phyloP scores from a whole-genome alignment of 208 protist species.

The Paratrypanosoma confusum region DNA sequence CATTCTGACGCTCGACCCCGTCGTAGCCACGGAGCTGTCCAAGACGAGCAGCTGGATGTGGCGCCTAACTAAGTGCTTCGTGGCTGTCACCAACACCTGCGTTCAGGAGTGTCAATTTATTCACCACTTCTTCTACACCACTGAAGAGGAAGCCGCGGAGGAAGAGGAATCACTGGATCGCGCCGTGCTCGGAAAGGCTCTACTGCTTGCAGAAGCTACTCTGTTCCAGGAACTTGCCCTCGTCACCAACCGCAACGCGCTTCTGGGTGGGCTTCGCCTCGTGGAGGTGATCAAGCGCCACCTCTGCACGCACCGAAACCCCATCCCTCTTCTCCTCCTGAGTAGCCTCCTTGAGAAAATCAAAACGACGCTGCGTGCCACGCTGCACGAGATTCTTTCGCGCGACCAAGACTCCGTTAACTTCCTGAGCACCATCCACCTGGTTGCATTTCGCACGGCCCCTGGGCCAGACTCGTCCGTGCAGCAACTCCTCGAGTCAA shows the following conservation, averaged over 20 bases:
- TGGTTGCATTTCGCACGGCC: slow-evolving; percentile 26
- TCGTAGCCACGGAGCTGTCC: slow-evolving; percentile 20
- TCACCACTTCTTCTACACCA: slow-evolving; percentile 59
- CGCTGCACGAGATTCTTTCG: slow-evolving; percentile 30
- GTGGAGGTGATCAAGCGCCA: slow-evolving; percentile 64
- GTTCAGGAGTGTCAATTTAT: slow-evolving; percentile 69
- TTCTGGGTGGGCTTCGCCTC: slow-evolving; percentile 53
- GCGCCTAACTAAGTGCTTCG: slow-evolving; percentile 41
- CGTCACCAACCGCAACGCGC: slow-evolving; percentile 35
- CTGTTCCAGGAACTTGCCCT: slow-evolving; percentile 34
- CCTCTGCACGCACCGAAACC: slow-evolving; percentile 62
- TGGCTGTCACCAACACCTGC: slow-evolving; percentile 40
- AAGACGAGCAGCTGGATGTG: slow-evolving; percentile 51
- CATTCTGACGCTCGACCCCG: slow-evolving; percentile 26
- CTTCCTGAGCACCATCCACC: slow-evolving; percentile 24
- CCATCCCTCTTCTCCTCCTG: slow-evolving; percentile 70
- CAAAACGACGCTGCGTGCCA: slow-evolving; percentile 42
- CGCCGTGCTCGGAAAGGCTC: slow-evolving; percentile 29
- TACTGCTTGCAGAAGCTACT: slow-evolving; percentile 21
- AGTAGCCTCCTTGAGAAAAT: slow-evolving; percentile 65
- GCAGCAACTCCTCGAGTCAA: slow-evolving; percentile 28
- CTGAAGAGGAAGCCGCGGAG: slow-evolving; percentile 28
- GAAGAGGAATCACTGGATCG: slow-evolving; percentile 42
- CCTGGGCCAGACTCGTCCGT: slow-evolving; percentile 40
- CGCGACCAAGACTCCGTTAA: slow-evolving; percentile 46